Evolutionary conservation across 2,329 filamentous ascomycete genomes (phyloP).

Genomic region (Xylariaceae sp.): DNA sequence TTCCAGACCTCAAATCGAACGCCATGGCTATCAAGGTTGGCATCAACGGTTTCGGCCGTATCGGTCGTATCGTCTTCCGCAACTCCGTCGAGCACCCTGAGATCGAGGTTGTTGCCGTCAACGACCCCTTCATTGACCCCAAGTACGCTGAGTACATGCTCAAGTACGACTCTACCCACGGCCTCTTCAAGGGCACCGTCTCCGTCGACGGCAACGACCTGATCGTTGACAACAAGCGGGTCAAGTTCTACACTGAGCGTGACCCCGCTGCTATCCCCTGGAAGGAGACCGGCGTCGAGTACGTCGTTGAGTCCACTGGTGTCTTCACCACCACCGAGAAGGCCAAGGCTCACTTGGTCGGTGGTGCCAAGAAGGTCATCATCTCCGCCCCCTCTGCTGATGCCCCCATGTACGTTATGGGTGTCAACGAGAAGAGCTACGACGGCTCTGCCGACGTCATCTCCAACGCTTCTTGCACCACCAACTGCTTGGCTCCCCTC

Average conservation of each 20-base stretch:
- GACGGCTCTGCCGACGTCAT: constrained; percentile 86
- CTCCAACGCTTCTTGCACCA: constrained; percentile 99
- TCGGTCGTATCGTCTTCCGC: constrained; percentile 98
- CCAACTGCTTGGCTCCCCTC: constrained; percentile 98
- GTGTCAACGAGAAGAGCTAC: constrained; percentile 95
- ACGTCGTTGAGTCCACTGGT: constrained; percentile 96
- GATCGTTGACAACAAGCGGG: constrained; percentile 85
- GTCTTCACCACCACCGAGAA: constrained; percentile 99
- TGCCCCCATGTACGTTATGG: constrained; percentile 99
- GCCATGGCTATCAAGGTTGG: constrained; percentile 68
- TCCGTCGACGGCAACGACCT: constrained; percentile 66
- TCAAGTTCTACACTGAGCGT: constrained; percentile 91
- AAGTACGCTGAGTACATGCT: constrained; percentile 99
- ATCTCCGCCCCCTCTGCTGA: constrained; percentile 90
- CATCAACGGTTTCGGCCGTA: constrained; percentile 99
- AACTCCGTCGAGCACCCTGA: constrained; percentile 88
- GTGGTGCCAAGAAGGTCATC: constrained; percentile 96
- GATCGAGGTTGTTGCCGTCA: constrained; percentile 91
- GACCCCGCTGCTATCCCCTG: constrained; percentile 90
- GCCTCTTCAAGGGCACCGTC: constrained; percentile 90
- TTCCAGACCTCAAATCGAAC: constrained; percentile 15
- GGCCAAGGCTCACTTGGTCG: constrained; percentile 89
- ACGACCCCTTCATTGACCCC: constrained; percentile 98
- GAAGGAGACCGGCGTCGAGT: constrained; percentile 79
- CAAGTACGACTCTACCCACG: constrained; percentile 98